Percentiles rank a stretch among this genome's conserved stretches.
Conservation (phyloP, 352 stramenopile species). For the Aphanomyces invadans region DNA sequence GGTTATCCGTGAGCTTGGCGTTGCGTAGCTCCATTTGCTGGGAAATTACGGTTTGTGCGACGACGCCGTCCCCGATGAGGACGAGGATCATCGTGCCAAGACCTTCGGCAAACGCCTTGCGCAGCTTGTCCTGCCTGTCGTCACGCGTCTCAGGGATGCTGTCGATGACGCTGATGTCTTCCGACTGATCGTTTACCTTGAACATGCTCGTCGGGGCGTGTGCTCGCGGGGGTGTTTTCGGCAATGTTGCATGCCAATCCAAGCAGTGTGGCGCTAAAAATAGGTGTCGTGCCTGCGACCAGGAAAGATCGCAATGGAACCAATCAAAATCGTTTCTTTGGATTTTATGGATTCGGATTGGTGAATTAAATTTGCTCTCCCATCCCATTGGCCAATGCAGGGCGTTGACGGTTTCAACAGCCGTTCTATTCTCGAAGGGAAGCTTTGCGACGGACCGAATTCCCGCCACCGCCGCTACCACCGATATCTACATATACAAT, state of each 20-base stretch:
- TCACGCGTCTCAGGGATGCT: constrained; percentile 22
- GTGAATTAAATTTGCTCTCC: neutral
- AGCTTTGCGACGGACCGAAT: too few relatives aligned
- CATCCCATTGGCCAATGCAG: neutral
- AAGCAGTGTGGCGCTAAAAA: neutral
- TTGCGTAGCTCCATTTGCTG: constrained; percentile 48
- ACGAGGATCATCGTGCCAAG: constrained; percentile 56
- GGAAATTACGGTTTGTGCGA: constrained; percentile 52
- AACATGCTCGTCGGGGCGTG: constrained; percentile 9
- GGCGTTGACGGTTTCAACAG: neutral
- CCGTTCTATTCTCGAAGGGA: too few relatives aligned
- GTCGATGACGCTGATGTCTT: constrained; percentile 11
- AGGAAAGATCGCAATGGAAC: neutral
- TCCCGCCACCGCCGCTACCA: neutral
- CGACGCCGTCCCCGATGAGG: constrained; percentile 44
- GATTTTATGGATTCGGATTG: neutral
- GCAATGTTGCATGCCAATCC: too few relatives aligned
- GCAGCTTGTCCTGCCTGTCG: constrained; percentile 18
- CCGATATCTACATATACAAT: neutral
- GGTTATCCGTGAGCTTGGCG: constrained; percentile 34
- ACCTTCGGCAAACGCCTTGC: constrained; percentile 35
- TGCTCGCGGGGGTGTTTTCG: neutral
- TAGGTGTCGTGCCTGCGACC: neutral
- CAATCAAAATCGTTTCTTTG: neutral
- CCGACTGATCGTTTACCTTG: neutral